Conservation (phyloP, 2,329 filamentous ascomycete genomes). For the Parastagonospora nodorum region DNA sequence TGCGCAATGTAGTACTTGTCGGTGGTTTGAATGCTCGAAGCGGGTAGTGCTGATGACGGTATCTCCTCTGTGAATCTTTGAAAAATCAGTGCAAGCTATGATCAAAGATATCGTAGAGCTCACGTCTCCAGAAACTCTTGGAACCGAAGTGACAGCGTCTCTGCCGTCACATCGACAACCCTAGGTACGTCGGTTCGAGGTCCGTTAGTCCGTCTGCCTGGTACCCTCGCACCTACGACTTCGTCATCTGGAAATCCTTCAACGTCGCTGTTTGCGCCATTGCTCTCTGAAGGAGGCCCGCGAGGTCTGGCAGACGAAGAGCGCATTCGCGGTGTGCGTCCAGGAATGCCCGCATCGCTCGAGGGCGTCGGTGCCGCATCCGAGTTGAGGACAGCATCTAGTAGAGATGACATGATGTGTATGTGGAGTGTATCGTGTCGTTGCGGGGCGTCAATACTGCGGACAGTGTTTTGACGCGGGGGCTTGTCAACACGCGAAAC, state of each 20-base stretch:
- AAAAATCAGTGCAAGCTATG: constrained; percentile 11
- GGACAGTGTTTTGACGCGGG: constrained; percentile 13
- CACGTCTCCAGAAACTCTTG: constrained; percentile 80
- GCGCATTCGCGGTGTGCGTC: constrained; percentile 46
- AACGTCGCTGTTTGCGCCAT: constrained; percentile 59
- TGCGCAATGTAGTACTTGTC: constrained; percentile 86
- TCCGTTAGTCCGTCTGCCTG: constrained; percentile 43
- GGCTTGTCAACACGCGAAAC: constrained; percentile 28
- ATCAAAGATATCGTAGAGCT: constrained; percentile 22
- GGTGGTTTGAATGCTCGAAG: constrained; percentile 72
- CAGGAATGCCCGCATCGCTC: constrained; percentile 42
- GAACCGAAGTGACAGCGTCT: constrained; percentile 76
- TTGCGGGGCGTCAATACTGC: constrained; percentile 2
- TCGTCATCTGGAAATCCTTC: constrained; percentile 67
- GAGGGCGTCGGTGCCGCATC: constrained; percentile 50
- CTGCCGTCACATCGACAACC: constrained; percentile 77
- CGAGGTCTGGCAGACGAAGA: constrained; percentile 62
- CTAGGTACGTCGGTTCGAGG: constrained; percentile 66
- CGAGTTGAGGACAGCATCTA: constrained; percentile 57
- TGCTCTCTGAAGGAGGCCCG: constrained; percentile 58
- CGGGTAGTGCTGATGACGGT: constrained; percentile 64
- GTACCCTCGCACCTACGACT: constrained; percentile 59
- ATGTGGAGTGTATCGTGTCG: constrained; percentile 5
- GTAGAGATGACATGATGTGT: constrained; percentile 56
- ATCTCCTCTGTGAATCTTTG: constrained; percentile 70